Evolutionary conservation across 495 filamentous ascomycete genomes (phyloP), one percentile per base, ranked within the genome.

Genomic region (Daldinia loculata): DNA sequence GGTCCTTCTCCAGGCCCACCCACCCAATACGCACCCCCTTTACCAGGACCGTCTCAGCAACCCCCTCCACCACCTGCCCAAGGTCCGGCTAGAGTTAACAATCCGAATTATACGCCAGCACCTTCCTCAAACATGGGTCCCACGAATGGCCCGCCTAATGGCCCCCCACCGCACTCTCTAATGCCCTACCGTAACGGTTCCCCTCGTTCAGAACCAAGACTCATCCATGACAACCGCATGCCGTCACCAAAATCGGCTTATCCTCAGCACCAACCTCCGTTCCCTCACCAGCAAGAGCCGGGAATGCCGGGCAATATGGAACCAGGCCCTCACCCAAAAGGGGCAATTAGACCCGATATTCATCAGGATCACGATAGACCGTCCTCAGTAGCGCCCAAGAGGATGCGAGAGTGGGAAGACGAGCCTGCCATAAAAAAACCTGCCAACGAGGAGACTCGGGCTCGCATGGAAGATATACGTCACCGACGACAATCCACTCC

Each of bases 361-460:
- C 83, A 83, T 57, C 89, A 92, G 67, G 93, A 97, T 52, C 87
- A 94, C 53, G 93, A 97, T 48, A 88, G 95, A 50, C 91, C 95
- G 39, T 87, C 92, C 22, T 85, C 89, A 7, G 91, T 90, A 43
- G 91, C 90, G 0, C 88, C 93, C 63, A 99, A 99, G 85, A 87
- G 95, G 65, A 83, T 86, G 70, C 89, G 93, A 41, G 95, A 98
- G 73, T 96, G 95, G 92, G 95, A 97, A 61, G 92, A 94, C 61
- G 94, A 97, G 19, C 78, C 86, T 29, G 84, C 85, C 1, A 81
- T 88, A 17, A 97, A 98, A 80, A 97, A 97, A 83, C 89, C 89
- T 48, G 89, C 93, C 4, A 96, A 88, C 29, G 94, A 98, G 6
- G 95, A 99, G 76, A 91, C 83, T 61, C 90, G 94, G 52, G 91